These are phyloP conservation scores for Grammothele lineata DNA, from an alignment of 768 basidiomycete species.

Conservation along the genomic window DNA sequence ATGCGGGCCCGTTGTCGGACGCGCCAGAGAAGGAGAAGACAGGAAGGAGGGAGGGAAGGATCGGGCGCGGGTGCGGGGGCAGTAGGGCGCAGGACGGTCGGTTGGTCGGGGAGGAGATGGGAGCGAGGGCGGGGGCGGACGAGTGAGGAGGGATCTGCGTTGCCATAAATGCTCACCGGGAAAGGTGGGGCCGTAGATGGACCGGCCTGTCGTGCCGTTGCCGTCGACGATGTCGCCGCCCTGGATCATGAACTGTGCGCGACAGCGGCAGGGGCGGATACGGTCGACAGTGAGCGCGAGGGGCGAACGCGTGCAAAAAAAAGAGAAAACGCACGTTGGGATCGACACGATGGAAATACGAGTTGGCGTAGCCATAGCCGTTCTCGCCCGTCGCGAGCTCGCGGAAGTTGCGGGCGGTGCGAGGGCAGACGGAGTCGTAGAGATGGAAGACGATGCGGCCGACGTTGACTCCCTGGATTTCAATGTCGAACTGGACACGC, in stretches of 20 bases:
- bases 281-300: not conserved
- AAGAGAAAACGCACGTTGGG: slow-evolving; percentile 27
- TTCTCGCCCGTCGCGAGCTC: slow-evolving; percentile 66
- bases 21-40: too few relatives aligned
- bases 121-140: not conserved
- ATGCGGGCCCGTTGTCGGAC: too few relatives aligned
- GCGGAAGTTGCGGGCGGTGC: slow-evolving; percentile 78
- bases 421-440: slow-evolving; percentile 79
- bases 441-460: slow-evolving; percentile 82
- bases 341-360: slow-evolving; percentile 60
- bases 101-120: not conserved
- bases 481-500: slow-evolving; percentile 59
- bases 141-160: not conserved
- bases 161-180: slow-evolving; percentile 21
- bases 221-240: slow-evolving; percentile 35
- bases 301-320: not conserved
- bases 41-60: not conserved
- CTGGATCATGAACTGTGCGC: slow-evolving; percentile 33
- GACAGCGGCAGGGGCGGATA: too few relatives aligned
- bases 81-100: not conserved
- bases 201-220: slow-evolving; percentile 34
- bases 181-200: slow-evolving; percentile 35
- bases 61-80: not conserved
- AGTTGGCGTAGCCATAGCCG: slow-evolving; percentile 69
- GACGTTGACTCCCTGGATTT: slow-evolving; percentile 52